phyloP scores from a whole-genome alignment of 75 land plant genomes.

The Sequoiadendron giganteum region DNA sequence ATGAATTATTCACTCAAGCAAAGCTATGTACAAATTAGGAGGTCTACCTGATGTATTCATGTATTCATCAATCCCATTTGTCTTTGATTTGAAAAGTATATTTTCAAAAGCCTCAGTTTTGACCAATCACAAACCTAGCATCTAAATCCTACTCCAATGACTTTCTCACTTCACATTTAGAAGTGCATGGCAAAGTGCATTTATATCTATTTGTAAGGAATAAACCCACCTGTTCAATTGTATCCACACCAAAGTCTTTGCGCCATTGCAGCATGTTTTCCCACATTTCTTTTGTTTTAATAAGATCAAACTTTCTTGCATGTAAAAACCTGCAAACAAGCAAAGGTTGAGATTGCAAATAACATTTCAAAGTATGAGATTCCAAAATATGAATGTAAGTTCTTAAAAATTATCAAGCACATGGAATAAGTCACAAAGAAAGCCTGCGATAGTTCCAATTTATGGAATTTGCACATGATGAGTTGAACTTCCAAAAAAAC shows the following conservation, averaged over 20 bases:
- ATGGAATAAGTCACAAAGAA: background rate
- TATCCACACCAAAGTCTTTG: conserved; percentile 40
- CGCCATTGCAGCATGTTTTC: conserved; percentile 46
- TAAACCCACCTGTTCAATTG: conserved; percentile 33
- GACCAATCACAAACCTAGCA: background rate
- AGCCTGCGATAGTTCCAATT: background rate
- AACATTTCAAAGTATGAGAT: background rate
- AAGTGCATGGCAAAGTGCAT: background rate
- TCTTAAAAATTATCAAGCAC: background rate
- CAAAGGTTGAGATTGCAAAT: background rate
- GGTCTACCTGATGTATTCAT: background rate
- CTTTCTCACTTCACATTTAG: background rate
- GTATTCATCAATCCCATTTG: background rate
- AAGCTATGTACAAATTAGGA: background rate
- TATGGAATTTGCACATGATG: background rate
- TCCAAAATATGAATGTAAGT: background rate
- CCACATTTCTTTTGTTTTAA: conserved; percentile 45
- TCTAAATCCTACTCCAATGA: background rate
- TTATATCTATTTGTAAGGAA: background rate
- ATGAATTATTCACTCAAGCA: background rate
- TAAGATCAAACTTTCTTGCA: conserved; percentile 41
- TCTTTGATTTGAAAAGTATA: background rate
- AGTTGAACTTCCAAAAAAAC: background rate
- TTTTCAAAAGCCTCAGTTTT: background rate
- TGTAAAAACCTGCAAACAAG: conserved; percentile 29